Conservation (phyloP, 2,329 filamentous ascomycete species). For the Calonectria fujianensis region DNA sequence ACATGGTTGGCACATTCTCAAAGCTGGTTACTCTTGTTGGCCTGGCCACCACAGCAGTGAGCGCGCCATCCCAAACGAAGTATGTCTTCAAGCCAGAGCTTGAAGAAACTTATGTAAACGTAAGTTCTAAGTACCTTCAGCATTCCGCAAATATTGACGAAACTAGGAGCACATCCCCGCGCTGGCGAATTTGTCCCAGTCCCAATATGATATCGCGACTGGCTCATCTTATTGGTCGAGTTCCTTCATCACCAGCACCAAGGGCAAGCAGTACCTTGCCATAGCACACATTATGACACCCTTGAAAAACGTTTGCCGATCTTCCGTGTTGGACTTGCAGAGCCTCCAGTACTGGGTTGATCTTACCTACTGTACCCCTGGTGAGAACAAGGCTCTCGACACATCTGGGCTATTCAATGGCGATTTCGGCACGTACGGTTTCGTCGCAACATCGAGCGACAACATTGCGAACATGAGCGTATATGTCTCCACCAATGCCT, state of each 20-base stretch:
- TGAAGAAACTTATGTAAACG: conserved; percentile 13
- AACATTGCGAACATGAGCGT: conserved; percentile 21
- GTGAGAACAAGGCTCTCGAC: not conserved
- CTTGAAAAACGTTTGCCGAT: not conserved
- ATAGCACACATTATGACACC: conserved; percentile 22
- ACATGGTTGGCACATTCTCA: not conserved
- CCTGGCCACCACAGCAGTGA: not conserved
- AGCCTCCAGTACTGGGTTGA: conserved; percentile 21
- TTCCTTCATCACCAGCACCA: conserved; percentile 21
- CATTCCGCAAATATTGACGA: not conserved
- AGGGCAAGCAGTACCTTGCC: conserved; percentile 29
- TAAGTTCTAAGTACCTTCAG: not conserved
- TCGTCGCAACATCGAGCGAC: conserved; percentile 11
- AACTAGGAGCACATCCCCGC: conserved; percentile 10
- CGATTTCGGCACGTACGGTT: conserved; percentile 3
- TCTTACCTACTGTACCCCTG: conserved; percentile 9
- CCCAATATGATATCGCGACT: not conserved
- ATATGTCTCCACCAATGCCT: not conserved
- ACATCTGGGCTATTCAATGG: not conserved
- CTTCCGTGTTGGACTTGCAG: conserved; percentile 21
- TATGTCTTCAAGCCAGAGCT: conserved; percentile 17
- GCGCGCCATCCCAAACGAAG: not conserved
- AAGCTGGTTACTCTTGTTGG: not conserved
- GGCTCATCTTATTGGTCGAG: conserved; percentile 31
- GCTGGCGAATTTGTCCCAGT: not conserved